These are phyloP conservation scores for Cicer arietinum DNA, from an alignment of 306 rosid species.

Conservation along the genomic window DNA sequence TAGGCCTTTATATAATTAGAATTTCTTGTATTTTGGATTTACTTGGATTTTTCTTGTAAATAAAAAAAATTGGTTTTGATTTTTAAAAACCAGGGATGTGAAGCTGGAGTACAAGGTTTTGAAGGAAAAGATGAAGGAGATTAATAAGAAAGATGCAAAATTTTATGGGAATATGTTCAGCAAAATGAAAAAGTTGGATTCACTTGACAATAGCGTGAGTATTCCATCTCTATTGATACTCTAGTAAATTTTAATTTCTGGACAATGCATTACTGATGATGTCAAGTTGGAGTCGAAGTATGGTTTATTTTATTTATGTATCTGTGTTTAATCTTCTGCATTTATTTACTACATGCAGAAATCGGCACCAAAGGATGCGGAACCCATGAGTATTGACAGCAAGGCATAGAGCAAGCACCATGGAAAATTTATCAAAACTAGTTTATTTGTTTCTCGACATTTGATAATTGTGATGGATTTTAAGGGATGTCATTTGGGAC, in stretches of 20 bases:
- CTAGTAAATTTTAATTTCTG: not conserved
- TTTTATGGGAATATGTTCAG: conserved; percentile 88
- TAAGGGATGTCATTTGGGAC: not conserved
- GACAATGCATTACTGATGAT: not conserved
- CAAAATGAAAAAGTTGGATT: conserved; percentile 60
- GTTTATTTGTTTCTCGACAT: not conserved
- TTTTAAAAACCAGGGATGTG: conserved; percentile 64
- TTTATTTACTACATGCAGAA: conserved; percentile 19
- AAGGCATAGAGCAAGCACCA: conserved; percentile 32
- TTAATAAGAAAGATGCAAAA: conserved; percentile 69
- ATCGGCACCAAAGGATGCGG: conserved; percentile 8
- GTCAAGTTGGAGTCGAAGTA: not conserved
- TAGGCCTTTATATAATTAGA: not conserved
- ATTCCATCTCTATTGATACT: not conserved
- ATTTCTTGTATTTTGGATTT: not conserved
- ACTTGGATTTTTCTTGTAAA: not conserved
- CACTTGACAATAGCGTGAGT: conserved; percentile 54
- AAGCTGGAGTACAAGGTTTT: conserved; percentile 76
- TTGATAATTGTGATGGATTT: conserved; percentile 30
- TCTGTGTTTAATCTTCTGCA: not conserved
- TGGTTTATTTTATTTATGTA: not conserved
- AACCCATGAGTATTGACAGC: conserved; percentile 43
- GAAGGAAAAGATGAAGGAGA: conserved; percentile 85
- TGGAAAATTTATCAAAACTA: not conserved
- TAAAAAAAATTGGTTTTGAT: not conserved